Conservation (phyloP, 768 basidiomycete genomes). For the Agaricus subrufescens region DNA sequence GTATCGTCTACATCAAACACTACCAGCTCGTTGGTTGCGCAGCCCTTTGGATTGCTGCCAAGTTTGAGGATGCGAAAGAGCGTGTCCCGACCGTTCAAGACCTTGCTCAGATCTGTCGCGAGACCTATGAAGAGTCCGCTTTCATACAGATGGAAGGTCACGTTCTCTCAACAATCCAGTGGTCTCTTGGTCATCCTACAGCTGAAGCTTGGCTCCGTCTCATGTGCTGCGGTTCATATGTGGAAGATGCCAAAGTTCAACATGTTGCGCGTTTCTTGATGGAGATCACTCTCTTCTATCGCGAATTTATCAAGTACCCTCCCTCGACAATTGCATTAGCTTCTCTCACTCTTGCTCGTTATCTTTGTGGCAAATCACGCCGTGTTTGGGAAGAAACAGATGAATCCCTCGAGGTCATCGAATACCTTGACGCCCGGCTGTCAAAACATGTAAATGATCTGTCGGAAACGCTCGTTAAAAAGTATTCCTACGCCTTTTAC, state of each 20-base stretch:
- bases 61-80: slow-evolving; percentile 99
- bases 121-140: slow-evolving; percentile 94
- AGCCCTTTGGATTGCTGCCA: slow-evolving; percentile 98
- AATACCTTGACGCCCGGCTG: slow-evolving; percentile 81
- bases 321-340: slow-evolving; percentile 90
- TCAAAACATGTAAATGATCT: slow-evolving; percentile 87
- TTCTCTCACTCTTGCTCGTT: slow-evolving; percentile 83
- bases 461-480: slow-evolving; percentile 94
- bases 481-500: slow-evolving; percentile 96
- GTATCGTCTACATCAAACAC: slow-evolving; percentile 98
- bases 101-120: slow-evolving; percentile 90
- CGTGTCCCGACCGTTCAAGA: slow-evolving; percentile 95
- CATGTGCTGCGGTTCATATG: slow-evolving; percentile 66
- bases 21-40: slow-evolving; percentile 99
- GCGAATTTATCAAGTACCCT: slow-evolving; percentile 85
- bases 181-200: slow-evolving; percentile 95
- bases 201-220: slow-evolving; percentile 96
- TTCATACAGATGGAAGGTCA: slow-evolving; percentile 99
- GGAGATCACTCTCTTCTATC: slow-evolving; percentile 98
- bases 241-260: slow-evolving; percentile 88
- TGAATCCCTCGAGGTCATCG: slow-evolving; percentile 78
- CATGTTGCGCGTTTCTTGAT: slow-evolving; percentile 97
- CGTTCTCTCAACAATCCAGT: slow-evolving; percentile 92
- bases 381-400: slow-evolving; percentile 81
- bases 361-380: slow-evolving; percentile 77